These are phyloP conservation scores for Lentinula novae-zelandiae DNA, from an alignment of 1,284 basidiomycete genomes.

Conservation along the genomic window DNA sequence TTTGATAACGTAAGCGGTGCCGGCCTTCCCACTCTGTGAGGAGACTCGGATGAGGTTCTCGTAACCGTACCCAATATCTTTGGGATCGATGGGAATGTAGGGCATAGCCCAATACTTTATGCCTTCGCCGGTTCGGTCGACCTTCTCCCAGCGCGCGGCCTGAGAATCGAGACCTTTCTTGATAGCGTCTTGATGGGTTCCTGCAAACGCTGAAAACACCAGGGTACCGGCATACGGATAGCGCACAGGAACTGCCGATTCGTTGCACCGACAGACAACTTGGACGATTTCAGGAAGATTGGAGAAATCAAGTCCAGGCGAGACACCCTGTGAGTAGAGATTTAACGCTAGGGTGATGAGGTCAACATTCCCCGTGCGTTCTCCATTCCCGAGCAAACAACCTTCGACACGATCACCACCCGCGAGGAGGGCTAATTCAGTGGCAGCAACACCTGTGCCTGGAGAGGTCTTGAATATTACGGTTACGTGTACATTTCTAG, in stretches of 20 bases:
- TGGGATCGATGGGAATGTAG: slow-evolving; percentile 88
- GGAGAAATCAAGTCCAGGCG: slow-evolving; percentile 79
- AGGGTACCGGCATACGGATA: slow-evolving; percentile 91
- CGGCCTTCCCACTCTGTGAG: slow-evolving; percentile 85
- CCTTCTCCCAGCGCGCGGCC: slow-evolving; percentile 44
- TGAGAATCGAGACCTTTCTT: slow-evolving; percentile 90
- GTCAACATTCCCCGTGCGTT: slow-evolving; percentile 91
- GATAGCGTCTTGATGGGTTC: slow-evolving; percentile 90
- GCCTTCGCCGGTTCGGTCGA: slow-evolving; percentile 43
- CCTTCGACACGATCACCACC: slow-evolving; percentile 89
- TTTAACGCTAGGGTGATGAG: slow-evolving; percentile 88
- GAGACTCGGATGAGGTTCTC: slow-evolving; percentile 94
- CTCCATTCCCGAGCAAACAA: slow-evolving; percentile 88
- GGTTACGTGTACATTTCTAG: neutral
- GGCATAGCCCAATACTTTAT: slow-evolving; percentile 78
- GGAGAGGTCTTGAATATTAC: neutral
- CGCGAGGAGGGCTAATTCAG: slow-evolving; percentile 81
- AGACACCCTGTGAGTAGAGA: slow-evolving; percentile 84
- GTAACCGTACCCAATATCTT: slow-evolving; percentile 85
- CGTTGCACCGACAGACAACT: slow-evolving; percentile 83
- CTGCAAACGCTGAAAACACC: slow-evolving; percentile 91
- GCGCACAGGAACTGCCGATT: slow-evolving; percentile 81
- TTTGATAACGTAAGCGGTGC: slow-evolving; percentile 86
- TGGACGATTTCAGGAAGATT: slow-evolving; percentile 82
- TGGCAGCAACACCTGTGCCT: slow-evolving; percentile 84